Evolutionary conservation across 805 yeast genomes (phyloP), one percentile per base, ranked within the genome.

Genomic region (Kodamaea sagamina): DNA sequence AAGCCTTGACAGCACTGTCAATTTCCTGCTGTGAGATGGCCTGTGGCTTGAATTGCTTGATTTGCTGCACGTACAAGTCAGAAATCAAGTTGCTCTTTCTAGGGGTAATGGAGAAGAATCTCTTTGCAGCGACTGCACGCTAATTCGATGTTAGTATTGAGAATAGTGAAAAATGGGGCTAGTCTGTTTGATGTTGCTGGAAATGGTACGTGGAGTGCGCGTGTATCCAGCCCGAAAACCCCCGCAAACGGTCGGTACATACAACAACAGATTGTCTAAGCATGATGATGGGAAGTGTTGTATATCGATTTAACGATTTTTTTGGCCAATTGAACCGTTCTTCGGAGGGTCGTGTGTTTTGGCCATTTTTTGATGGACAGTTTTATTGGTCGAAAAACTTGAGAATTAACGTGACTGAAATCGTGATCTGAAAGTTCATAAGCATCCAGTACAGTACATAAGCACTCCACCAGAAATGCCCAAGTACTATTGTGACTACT

Each of bases 1-100:
- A 93, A 57, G 86, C 80, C 71, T 84, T 82, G 55, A 89, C 92
- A 52, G 84, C 77, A 51, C 81, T 78, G 59, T 82, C 89, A 49
- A 92, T 84, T 54, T 86, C 95, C 53, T 78, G 74, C 47, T 86
- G 80, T 46, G 85, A 70, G 43, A 84, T 63, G 48, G 89, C 81
- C 47, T 84, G 78, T 63, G 96, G 90, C 77, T 89, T 89, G 82
- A 87, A 90, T 49, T 81, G 80, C 74, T 84, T 87, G 70, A 93
- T 75, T 70, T 90, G 96, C 66, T 78, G 81, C 62, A 92, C 71
- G 75, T 90, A 90, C 56, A 90, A 78, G 54, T 90, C 96, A 66
- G 87, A 78, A 62, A 90, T 68, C 63, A 86, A 74, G 77, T 90
- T 78, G 54, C 54, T 55, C 63, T 71, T 67, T 58, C 65, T 60